Evolutionary conservation across 192 early-diverging fungal species (phyloP), one percentile per base, ranked within the genome.

Genomic region (Backusella psychrophila): DNA sequence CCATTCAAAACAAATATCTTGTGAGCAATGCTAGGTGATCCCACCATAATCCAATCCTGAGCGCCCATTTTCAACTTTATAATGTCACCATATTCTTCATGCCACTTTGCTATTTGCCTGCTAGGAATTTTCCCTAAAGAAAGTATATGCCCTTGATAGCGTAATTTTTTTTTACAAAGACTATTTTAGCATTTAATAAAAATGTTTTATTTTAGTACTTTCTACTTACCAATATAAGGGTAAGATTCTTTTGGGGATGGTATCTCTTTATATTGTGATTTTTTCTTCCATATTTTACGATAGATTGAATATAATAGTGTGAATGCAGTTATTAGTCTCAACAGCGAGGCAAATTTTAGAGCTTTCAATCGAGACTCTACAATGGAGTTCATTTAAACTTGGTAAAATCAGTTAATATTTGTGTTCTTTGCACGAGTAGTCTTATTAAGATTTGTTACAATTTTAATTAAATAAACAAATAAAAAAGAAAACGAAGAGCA

Each of bases 41-140:
- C 26, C 21, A 69, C 19, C 14, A 56, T 41, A 15, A 74, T 21
- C 72, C 72, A 74, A 19, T 33, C 19, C 9, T 59, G 33, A 23
- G 38, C 21, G 15, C 72, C 72, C 72, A 74, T 74, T 38, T 74
- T 31, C 6, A 74, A 38, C 2, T 41, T 29, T 42, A 74, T 65
- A 14, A 74, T 7, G 19, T 53, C 53, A 9, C 72, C 72, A 1
- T 63, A 56, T 63, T 74, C 21, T 65, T 65, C 34, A 41, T 65
- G 72, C 72, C 72, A 74, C 19, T 56, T n/a, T 41, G 35, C 11
- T 1, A 69, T 38, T 69, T 34, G 19, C 15, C 21, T 17, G n/a
- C 35, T 36, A 23, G 68, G 68, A 6, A 34, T 34, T 3, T n/a
- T 69, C n/a, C 68, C 68, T 3, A 69, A 36, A n/a, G 68, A 69